Evolutionary conservation across 805 yeast species (phyloP), one percentile per base, ranked within the genome.

Genomic region (Ogataea pignaliae): DNA sequence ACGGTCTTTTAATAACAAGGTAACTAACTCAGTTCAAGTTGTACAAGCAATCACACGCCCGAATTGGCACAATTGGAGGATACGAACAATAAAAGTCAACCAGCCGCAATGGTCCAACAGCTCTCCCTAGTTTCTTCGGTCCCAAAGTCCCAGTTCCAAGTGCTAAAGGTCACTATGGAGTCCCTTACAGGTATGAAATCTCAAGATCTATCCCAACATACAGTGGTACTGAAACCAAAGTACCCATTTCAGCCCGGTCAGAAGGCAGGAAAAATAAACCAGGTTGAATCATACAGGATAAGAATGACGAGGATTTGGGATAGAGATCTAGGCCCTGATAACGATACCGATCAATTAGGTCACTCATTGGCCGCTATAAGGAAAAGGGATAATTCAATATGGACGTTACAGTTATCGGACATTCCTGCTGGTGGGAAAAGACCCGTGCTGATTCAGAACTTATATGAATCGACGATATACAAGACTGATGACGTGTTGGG

Each of bases 361-460:
- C 26, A 21, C 7, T 21, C 26, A 5, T 21, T 21, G 26, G 26
- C 26, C 26, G 26, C 26, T 7, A 21, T 21, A 21, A 21, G 7
- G 26, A 36, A 41, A 3, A 40, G 52, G 43, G 52, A 45, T 50
- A 54, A 50, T 44, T 69, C 55, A 49, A 65, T 64, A 34, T 85
- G 90, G 91, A 73, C 82, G 1, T 55, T 85, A 8, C 85, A 78
- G 52, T 69, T 81, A 21, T 69, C 78, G 5, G 95, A 86, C 62
- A 82, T 86, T 11, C 93, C 93, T 2, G 77, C 82, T 7, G 90
- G 88, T 10, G 91, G 91, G 3, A 76, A 72, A 64, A 73, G 76
- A 55, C 74, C 76, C 60, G 82, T 75, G 43, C 75, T 73, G 18
- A 79, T 76, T 46, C 95, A 88, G 59, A 76, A 86, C 14, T 73